Base-by-base conservation (phyloP, 2,329 filamentous ascomycete species). In the Fusarium devonianum region DNA sequence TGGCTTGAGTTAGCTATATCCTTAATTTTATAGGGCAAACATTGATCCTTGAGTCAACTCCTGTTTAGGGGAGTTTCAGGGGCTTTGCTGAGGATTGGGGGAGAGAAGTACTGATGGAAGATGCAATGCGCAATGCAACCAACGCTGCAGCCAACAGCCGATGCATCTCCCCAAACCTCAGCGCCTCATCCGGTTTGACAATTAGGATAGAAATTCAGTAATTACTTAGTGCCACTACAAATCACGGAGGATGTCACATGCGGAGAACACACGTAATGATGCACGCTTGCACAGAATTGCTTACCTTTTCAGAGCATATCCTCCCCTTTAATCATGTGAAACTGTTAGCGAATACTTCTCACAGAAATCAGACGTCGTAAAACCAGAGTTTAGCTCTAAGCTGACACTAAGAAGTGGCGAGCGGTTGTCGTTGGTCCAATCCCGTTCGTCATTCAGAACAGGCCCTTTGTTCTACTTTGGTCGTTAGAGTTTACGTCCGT, bases 401-500 rank as follows among this genome's bases (percentile, higher is more conserved):
- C 7, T n/a, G 12, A 25, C 26, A 36, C 14, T 12, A 21, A 18
- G 8, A 30, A 42, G 50, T 42, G 26, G 46, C 42, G 23, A 56
- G 52, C 55, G 49, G 45, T 18, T 33, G 29, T 14, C 30, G 23
- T 51, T 21, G 28, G 28, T 19, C 28, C 36, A 51, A 59, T 56
- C 44, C 49, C 26, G 51, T 58, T 59, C 30, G 26, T 47, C 36
- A 11, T 17, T 16, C 7, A 4, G 7, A 28, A 32, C 13, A 17
- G 34, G 23, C 30, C 38, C 48, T 13, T 54, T 23, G 9, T 51
- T 44, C 54, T 55, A 38, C 34, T 52, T 52, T 58, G 28, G 32
- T 32, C 10, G 34, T 56, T 62, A 58, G 49, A 63, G 56, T 61
- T 63, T 58, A 44, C 25, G 17, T 45, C 35, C 26, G 49, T 30